Base-by-base conservation (phyloP, 768 basidiomycete species). In the Trametes cubensis region DNA sequence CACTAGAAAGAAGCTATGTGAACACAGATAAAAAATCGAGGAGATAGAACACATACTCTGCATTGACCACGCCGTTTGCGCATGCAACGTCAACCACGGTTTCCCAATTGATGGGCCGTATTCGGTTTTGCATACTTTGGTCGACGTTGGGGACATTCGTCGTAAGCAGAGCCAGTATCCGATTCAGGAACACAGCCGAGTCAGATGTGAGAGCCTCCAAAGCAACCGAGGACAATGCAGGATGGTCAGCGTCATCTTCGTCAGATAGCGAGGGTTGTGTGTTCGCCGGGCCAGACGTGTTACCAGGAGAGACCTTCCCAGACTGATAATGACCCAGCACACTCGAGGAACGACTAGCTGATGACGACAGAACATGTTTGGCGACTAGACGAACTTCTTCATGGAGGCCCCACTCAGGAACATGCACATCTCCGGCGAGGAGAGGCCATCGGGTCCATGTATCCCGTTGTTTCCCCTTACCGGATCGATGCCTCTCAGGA, bases 371-470 rank as follows among this genome's bases (percentile, higher is more conserved):
- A 28, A 74, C 71, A 14, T 77, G 71, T 20, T 78, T 73, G 6
- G 80, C 79, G 30, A 91, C 67, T 2, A 78, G 70, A 21, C 73
- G 72, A 10, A 92, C 78, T 73, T 92, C 91, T 64, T 92, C 90
- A 49, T 85, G 80, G 21, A 93, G 74, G 10, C 75, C 74, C 86
- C 87, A 92, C 73, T 90, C 85, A 1, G 91, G 89, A 10, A 82
- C 75, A 23, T 80, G 76, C 17, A 89, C 80, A 66, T 92, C 88
- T 17, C 78, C 76, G 3, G 78, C 66, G 18, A 85, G 79, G 53
- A 92, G 80, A 1, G 91, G 91, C 91, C 91, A 93, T 7, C 85
- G 78, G 0, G 90, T 90, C 89, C 89, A 92, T 0, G 75, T 76
- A 66, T 88, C 83, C 69, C 70, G 72, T 42, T 39, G 30, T 51